Evolutionary conservation across 2,329 filamentous ascomycete genomes (phyloP), one percentile per base, ranked within the genome.

Genomic region (Aspergillus felis): DNA sequence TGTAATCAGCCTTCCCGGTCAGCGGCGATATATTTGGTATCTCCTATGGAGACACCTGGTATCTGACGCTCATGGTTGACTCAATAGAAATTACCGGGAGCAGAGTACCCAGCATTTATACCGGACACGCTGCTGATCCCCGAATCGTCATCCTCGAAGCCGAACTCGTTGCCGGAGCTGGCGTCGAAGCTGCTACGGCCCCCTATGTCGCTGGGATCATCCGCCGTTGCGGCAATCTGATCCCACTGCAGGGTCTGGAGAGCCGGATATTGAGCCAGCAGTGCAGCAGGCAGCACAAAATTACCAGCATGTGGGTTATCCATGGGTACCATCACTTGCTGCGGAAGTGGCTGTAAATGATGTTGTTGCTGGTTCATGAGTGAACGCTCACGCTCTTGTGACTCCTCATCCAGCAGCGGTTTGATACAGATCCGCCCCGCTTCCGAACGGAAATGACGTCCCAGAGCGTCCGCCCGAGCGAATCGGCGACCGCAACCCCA

Each of bases 401-500:
- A 89, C 78, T 99, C 94, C 76, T 99, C 94, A 63, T 99, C 94
- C 1, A 99, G 82, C 12, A 99, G 79, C n/a, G 94, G 92, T 66
- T 96, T 96, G 76, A 99, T 99, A 71, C 94, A 99, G 54, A 97
- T 90, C 32, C 94, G 86, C 6, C 94, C 94, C 2, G 94, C 94
- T 77, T 99, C 94, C 2, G 91, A 96, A 54, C 94, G 84, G 80
- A 99, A 99, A 77, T 97, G 94, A 10, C 92, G 85, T 2, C 94
- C 94, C 1, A 99, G 82, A 4, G 94, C 94, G 78, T 99, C 94
- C 4, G 94, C 94, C 66, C 94, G 90, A 17, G 94, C 94, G 74
- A 99, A 99, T 9, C 92, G 85, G 60, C 94, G 85, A 3, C 91
- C 91, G 66, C 94, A 99, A 22, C 94, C 94, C 94, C 94, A 99